A percentile compares a stretch with the other conserved stretches of the same genome.
Conservation (phyloP, 345 rosid species). For the Lepidium didymum region DNA sequence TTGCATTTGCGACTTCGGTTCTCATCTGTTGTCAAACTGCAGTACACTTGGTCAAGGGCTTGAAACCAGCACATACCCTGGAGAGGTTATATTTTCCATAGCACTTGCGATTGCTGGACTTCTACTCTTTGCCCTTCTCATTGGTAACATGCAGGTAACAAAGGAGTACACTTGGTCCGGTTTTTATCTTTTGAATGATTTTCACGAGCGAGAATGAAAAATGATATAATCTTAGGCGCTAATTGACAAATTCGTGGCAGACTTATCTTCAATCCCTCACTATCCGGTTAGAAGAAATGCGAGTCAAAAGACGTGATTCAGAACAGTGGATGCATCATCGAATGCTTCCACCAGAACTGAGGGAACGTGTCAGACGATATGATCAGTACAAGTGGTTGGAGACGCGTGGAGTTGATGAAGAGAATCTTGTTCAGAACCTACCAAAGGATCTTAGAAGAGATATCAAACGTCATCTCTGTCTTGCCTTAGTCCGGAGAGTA, state of each 20-base stretch:
- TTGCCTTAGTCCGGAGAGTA: constrained; percentile 89
- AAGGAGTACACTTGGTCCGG: not conserved
- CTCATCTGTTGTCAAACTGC: constrained; percentile 12
- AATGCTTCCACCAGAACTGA: constrained; percentile 83
- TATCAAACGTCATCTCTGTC: constrained; percentile 91
- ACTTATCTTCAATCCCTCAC: constrained; percentile 98
- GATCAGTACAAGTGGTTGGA: constrained; percentile 98
- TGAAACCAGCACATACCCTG: constrained; percentile 82
- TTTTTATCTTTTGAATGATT: not conserved
- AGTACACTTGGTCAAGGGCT: constrained; percentile 99
- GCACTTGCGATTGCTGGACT: constrained; percentile 84
- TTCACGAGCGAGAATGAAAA: not conserved
- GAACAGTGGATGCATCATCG: constrained; percentile 99
- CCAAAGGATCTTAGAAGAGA: constrained; percentile 97
- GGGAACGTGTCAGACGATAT: constrained; percentile 87
- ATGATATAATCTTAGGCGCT: not conserved
- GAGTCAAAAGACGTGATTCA: constrained; percentile 96
- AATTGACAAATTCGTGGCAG: constrained; percentile 31
- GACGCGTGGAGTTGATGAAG: constrained; percentile 97
- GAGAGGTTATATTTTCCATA: constrained; percentile 83
- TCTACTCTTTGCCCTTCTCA: constrained; percentile 89
- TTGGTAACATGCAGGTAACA: constrained; percentile 97
- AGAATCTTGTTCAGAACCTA: constrained; percentile 69
- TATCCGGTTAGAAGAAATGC: constrained; percentile 94
- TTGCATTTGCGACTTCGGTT: not conserved